Percentiles rank a stretch among this genome's conserved stretches.
Conservation (phyloP, 2,329 filamentous ascomycete species). For the Karstenula rhodostoma region DNA sequence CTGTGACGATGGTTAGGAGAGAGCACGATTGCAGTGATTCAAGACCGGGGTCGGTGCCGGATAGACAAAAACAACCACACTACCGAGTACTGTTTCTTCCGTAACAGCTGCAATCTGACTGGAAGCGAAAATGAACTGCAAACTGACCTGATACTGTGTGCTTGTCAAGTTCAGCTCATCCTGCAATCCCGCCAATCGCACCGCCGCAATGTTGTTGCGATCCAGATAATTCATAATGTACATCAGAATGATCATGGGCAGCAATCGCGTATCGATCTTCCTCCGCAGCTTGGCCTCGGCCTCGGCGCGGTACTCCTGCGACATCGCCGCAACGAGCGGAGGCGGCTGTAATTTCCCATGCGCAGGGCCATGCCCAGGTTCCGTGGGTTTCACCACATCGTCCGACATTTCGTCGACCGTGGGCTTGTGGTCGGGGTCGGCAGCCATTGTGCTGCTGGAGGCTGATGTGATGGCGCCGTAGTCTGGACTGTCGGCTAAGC, state of each 20-base stretch:
- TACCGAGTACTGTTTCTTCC: not conserved
- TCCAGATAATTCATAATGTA: slow-evolving; percentile 80
- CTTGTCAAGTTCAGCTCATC: slow-evolving; percentile 64
- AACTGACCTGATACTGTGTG: slow-evolving; percentile 68
- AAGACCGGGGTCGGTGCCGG: not conserved
- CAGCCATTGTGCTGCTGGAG: slow-evolving; percentile 22
- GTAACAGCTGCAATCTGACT: not conserved
- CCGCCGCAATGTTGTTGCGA: slow-evolving; percentile 73
- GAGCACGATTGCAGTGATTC: not conserved
- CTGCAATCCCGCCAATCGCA: slow-evolving; percentile 68
- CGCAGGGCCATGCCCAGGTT: slow-evolving; percentile 26
- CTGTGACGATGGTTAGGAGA: slow-evolving; percentile 22
- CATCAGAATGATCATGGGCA: slow-evolving; percentile 76
- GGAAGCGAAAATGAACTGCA: slow-evolving; percentile 32
- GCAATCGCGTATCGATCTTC: slow-evolving; percentile 74
- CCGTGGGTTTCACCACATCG: slow-evolving; percentile 26
- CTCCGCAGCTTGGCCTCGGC: slow-evolving; percentile 69
- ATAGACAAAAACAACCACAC: not conserved
- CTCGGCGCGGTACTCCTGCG: slow-evolving; percentile 59
- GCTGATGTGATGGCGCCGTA: slow-evolving; percentile 25
- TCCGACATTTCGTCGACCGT: slow-evolving; percentile 34
- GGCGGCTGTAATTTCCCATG: slow-evolving; percentile 40
- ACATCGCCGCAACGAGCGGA: slow-evolving; percentile 53
- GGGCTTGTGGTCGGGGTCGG: slow-evolving; percentile 31
- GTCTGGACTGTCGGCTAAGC: slow-evolving; percentile 16